A percentile compares a stretch with the other conserved stretches of the same genome.
phyloP scores from a whole-genome alignment of 176 grass and related monocot genomes.

The Ensete glaucum region DNA sequence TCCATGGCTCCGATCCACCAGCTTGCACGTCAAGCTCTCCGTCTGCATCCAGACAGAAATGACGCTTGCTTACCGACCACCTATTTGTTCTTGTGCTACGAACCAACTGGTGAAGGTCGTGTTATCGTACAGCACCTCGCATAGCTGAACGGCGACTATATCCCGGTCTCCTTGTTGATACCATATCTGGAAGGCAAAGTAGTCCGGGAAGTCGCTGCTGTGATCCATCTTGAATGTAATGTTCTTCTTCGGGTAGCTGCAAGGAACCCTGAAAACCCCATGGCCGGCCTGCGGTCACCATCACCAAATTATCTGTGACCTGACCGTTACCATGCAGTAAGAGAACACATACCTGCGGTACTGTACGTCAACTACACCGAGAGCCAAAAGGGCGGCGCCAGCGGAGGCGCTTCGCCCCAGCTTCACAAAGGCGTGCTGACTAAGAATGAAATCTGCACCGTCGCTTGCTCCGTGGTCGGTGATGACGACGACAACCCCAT shows the following conservation, averaged over 20 bases:
- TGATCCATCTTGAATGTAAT: constrained; percentile 45
- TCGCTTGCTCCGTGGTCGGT: constrained; percentile 29
- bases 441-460: constrained; percentile 47
- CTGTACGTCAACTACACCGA: constrained; percentile 34
- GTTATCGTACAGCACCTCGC: constrained; percentile 27
- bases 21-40: constrained; percentile 50
- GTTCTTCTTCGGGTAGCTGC: constrained; percentile 54
- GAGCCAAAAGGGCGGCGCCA: constrained; percentile 28
- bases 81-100: too few relatives aligned
- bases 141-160: constrained; percentile 44
- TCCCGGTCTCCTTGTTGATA: constrained; percentile 48
- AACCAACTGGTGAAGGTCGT: too few relatives aligned
- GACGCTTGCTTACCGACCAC: too few relatives aligned
- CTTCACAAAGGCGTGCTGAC: constrained; percentile 33
- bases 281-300: background rate
- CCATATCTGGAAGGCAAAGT: constrained; percentile 61
- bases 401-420: constrained; percentile 28
- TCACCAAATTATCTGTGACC: background rate
- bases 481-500: constrained; percentile 39
- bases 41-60: constrained; percentile 24
- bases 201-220: constrained; percentile 47
- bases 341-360: constrained; percentile 29
- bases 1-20: constrained; percentile 49
- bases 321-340: background rate
- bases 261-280: constrained; percentile 30